These are phyloP conservation scores for Wickerhamomyces pijperi DNA, from an alignment of 805 yeast species.

Conservation along the genomic window DNA sequence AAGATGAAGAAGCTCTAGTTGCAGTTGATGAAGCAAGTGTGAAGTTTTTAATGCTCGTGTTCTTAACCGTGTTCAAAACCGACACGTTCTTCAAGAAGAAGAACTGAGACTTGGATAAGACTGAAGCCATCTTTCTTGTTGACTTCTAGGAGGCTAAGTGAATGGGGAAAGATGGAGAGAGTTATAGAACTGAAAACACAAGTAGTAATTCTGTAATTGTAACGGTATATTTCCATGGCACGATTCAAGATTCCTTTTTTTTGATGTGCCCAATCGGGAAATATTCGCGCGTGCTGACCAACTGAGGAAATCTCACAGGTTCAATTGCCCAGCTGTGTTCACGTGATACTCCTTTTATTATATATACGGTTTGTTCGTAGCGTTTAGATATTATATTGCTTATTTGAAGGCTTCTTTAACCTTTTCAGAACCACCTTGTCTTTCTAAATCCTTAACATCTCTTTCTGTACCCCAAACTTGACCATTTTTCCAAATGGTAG, in stretches of 20 bases:
- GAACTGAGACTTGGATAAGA: conserved; percentile 40
- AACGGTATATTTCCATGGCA: no score
- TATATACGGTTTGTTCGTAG: not conserved
- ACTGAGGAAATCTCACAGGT: no score
- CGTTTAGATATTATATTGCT: not conserved
- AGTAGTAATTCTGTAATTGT: no score
- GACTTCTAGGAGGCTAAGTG: no score
- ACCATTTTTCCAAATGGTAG: conserved; percentile 53
- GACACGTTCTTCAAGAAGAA: conserved; percentile 46
- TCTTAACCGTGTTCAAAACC: conserved; percentile 24
- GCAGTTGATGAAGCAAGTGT: conserved; percentile 4
- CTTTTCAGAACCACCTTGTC: conserved; percentile 1
- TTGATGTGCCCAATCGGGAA: no score
- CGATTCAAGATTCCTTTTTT: no score
- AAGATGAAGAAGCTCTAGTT: not conserved
- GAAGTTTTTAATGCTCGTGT: conserved; percentile 12
- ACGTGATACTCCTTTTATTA: no score
- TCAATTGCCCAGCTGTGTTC: no score
- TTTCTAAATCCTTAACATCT: conserved; percentile 24
- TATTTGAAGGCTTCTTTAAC: not conserved
- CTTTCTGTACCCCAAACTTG: conserved; percentile 47
- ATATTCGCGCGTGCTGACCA: no score
- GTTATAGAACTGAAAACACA: no score
- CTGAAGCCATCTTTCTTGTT: conserved; percentile 11
- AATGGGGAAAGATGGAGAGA: no score